phyloP scores from a whole-genome alignment of 1,284 basidiomycete genomes.

The Agaricales sp. region DNA sequence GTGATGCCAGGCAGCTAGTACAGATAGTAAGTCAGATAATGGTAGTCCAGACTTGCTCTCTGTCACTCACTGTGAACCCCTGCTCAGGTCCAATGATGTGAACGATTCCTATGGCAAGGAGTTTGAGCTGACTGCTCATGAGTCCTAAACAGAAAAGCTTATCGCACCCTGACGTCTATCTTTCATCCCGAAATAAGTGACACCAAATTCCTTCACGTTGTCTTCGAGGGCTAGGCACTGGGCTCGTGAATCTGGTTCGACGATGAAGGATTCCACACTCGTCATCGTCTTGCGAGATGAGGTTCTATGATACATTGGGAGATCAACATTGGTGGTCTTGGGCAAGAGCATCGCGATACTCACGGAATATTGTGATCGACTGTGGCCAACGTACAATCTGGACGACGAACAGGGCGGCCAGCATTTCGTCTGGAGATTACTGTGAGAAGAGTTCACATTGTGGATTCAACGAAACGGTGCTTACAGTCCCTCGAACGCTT shows the following conservation, averaged over 20 bases:
- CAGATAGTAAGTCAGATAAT: no score
- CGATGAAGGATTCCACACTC: conserved; percentile 70
- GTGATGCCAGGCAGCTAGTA: conserved; percentile 89
- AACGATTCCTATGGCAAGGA: no score
- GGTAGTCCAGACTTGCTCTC: no score
- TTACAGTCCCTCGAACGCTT: conserved; percentile 90
- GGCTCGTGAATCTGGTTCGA: conserved; percentile 82
- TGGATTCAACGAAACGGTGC: conserved; percentile 20
- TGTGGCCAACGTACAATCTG: conserved; percentile 92
- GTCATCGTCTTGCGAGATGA: conserved; percentile 80
- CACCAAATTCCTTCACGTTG: conserved; percentile 90
- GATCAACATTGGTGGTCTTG: conserved; percentile 7
- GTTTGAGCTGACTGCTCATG: no score
- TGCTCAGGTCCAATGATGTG: conserved; percentile 96
- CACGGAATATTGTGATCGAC: conserved; percentile 96
- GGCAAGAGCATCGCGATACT: conserved; percentile 25
- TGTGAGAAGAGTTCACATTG: conserved; percentile 11
- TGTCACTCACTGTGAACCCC: conserved; percentile 73
- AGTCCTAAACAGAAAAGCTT: no score
- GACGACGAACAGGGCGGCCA: conserved; percentile 73
- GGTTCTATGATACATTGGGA: conserved; percentile 46
- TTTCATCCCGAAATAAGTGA: conserved; percentile 92
- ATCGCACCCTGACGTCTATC: conserved; percentile 89
- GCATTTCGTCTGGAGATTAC: conserved; percentile 55
- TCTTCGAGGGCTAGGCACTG: conserved; percentile 89